phyloP scores from a whole-genome alignment of 495 filamentous ascomycete species.

The Annulohypoxylon nitens region DNA sequence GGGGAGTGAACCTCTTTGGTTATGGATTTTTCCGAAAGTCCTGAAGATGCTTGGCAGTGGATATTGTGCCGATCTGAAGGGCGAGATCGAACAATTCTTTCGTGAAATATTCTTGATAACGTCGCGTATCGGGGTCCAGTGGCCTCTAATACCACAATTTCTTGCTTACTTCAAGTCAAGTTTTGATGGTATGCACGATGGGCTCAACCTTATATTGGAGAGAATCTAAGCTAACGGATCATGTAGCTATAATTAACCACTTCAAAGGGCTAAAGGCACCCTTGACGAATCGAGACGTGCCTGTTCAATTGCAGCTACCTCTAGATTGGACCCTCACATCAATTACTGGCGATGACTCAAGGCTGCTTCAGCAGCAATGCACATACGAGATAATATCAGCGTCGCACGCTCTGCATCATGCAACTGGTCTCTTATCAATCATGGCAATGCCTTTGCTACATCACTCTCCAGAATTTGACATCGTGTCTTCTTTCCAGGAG shows the following conservation, averaged over 20 bases:
- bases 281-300: conserved; percentile 34
- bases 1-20: conserved; percentile 73
- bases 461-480: conserved; percentile 28
- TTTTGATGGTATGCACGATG: conserved; percentile 53
- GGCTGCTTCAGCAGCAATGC: conserved; percentile 42
- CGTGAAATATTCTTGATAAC: conserved; percentile 57
- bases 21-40: conserved; percentile 81
- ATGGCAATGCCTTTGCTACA: conserved; percentile 49
- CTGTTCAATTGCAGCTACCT: conserved; percentile 43
- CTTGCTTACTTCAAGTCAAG: conserved; percentile 59
- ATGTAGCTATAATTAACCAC: conserved; percentile 28
- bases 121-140: conserved; percentile 55
- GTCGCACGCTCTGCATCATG: conserved; percentile 52
- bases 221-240: conserved; percentile 32
- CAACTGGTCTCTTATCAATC: conserved; percentile 50
- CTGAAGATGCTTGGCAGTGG: conserved; percentile 67
- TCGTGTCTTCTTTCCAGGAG: conserved; percentile 46
- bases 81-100: conserved; percentile 66
- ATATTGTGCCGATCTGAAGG: conserved; percentile 56
- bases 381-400: conserved; percentile 40
- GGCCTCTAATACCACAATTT: conserved; percentile 60
- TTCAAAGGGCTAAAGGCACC: conserved; percentile 26
- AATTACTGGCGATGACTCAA: conserved; percentile 13
- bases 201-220: conserved; percentile 15
- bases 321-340: conserved; percentile 38